Evolutionary conservation across 805 yeast genomes (phyloP).

Genomic region (Tetrapisispora nanseiensis): DNA sequence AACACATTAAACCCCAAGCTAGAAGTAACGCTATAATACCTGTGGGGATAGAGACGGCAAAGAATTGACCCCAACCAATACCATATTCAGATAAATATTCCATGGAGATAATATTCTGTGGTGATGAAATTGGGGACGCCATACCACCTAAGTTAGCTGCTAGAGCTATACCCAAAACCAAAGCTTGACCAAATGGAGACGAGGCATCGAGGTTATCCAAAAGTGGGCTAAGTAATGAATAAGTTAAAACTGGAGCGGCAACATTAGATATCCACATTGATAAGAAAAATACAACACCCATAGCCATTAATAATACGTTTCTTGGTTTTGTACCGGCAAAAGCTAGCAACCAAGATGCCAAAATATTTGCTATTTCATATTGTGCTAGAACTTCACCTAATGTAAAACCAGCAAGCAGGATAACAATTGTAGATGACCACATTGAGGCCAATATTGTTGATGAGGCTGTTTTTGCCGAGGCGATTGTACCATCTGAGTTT

Average conservation of each 20-base stretch:
- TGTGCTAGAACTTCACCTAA: constrained; percentile 88
- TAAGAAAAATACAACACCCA: constrained; percentile 75
- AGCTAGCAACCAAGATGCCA: constrained; percentile 71
- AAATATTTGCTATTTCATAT: constrained; percentile 75
- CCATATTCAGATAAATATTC: constrained; percentile 62
- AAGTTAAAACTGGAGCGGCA: constrained; percentile 90
- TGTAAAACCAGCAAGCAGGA: constrained; percentile 84
- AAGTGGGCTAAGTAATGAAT: constrained; percentile 77
- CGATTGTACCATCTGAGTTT: constrained; percentile 39
- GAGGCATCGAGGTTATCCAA: constrained; percentile 67
- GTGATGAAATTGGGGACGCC: constrained; percentile 95
- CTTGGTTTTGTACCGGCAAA: constrained; percentile 79
- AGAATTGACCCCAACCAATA: constrained; percentile 84
- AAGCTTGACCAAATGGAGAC: constrained; percentile 70
- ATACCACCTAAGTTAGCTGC: constrained; percentile 92
- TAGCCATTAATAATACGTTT: constrained; percentile 61
- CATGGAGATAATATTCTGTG: constrained; percentile 88
- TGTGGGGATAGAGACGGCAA: constrained; percentile 77
- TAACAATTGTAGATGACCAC: constrained; percentile 93
- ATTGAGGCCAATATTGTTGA: constrained; percentile 63
- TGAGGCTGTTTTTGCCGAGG: constrained; percentile 57
- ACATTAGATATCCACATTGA: constrained; percentile 96
- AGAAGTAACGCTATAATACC: constrained; percentile 49
- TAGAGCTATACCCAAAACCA: constrained; percentile 82
- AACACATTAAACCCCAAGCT: constrained; percentile 59